Evolutionary conservation across 441 rosid genomes (phyloP), one percentile per base, ranked within the genome.

Genomic region (Syzygium malaccense): DNA sequence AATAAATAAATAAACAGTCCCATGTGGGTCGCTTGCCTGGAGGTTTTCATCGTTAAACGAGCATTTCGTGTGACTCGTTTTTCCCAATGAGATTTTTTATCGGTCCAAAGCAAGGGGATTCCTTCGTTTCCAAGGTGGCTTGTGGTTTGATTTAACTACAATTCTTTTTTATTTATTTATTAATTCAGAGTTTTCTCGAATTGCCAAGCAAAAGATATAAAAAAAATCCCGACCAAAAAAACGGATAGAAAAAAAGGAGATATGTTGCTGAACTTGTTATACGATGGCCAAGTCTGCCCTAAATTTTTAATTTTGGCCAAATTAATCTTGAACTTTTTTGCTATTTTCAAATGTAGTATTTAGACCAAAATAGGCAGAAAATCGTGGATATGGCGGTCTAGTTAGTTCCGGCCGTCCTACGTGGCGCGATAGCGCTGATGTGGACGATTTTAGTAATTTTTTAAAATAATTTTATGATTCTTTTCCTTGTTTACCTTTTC

Each of bases 211-310:
- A 28, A 60, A 60, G 30, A 28, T 60, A 33, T 5, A 66, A 66
- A 66, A 15, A 64, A 55, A 55, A 53, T 14, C 48, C 48, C 8
- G 48, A 45, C 48, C 8, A 45, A 45, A 53, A 53, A 54, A 55
- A 6, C 1, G 13, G 30, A 62, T 14, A 56, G 8, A 62, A n/a
- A 30, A n/a, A 14, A 8, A 15, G 71, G 32, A 58, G 30, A 28
- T 28, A 26, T 13, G 64, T 58, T 58, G 66, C 66, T 58, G 2
- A 58, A 14, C 66, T 6, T 64, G 30, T 64, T n/a, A 30, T 64
- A 62, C 0, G 0, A 3, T 1, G 1, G 15, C 0, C 1, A 30
- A 15, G 30, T 64, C 0, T 14, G 0, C 30, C 18, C 20, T 30
- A 15, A n/a, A 15, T 4, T 30, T 60, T 60, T 0, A 28, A 60